Conservation (phyloP, 306 rosid genomes). For the Pachyrhizus erosus region DNA sequence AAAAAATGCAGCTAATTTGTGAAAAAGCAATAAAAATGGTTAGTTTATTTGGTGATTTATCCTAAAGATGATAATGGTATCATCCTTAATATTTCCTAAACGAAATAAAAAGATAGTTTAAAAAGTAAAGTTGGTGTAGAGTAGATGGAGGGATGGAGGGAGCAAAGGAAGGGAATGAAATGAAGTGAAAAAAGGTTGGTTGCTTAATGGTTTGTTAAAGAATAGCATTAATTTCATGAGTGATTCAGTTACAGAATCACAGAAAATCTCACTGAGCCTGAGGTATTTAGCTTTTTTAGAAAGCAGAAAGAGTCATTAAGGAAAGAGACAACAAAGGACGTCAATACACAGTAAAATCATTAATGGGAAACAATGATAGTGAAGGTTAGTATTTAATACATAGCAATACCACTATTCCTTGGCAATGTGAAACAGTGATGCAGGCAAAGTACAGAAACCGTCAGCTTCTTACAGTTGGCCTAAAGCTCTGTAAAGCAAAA, state of each 20-base stretch:
- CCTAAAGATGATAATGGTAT: no score
- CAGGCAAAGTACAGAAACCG: slow-evolving; percentile 39
- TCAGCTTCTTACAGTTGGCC: slow-evolving; percentile 44
- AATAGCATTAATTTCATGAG: slow-evolving; percentile 5
- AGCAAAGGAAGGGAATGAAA: not conserved
- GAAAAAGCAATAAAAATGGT: not conserved
- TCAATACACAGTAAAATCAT: slow-evolving; percentile 31
- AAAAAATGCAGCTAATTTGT: no score
- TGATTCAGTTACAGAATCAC: slow-evolving; percentile 39
- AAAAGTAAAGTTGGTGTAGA: not conserved
- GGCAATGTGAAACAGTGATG: slow-evolving; percentile 1
- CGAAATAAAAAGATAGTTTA: not conserved
- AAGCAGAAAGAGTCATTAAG: slow-evolving; percentile 25
- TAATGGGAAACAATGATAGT: slow-evolving; percentile 38
- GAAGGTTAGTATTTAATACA: not conserved
- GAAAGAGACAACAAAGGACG: slow-evolving; percentile 42
- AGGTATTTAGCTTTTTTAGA: slow-evolving; percentile 35
- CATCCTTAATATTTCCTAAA: no score
- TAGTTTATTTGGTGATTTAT: no score
- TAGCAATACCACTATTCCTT: not conserved
- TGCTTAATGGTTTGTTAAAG: no score
- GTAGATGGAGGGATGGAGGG: not conserved
- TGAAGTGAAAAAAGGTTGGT: not conserved
- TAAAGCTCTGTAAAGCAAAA: not conserved
- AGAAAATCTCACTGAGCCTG: slow-evolving; percentile 63